Percentiles rank a stretch among this genome's conserved stretches.
Evolutionary conservation across 2,329 filamentous ascomycete genomes (phyloP).

Genomic region (Penicillium hesseltinei): DNA sequence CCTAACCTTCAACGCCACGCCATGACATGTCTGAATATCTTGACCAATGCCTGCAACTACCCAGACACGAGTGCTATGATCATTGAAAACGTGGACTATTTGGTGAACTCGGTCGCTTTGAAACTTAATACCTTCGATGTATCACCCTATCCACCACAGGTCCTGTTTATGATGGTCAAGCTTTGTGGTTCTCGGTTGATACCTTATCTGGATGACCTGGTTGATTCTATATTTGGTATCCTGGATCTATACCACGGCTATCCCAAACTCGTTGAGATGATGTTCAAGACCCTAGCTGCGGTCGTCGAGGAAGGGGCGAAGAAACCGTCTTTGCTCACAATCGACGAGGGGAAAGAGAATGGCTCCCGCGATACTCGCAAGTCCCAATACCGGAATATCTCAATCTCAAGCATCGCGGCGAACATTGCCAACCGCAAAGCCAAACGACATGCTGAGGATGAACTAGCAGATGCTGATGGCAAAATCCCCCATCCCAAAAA

Average conservation of each 20-base stretch:
- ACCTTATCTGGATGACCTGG: slow-evolving; percentile 86
- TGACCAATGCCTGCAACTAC: slow-evolving; percentile 77
- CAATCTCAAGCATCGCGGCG: slow-evolving; percentile 34
- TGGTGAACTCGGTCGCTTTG: slow-evolving; percentile 87
- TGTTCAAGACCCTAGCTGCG: slow-evolving; percentile 79
- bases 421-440: slow-evolving; percentile 36
- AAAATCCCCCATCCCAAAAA: slow-evolving; percentile 31
- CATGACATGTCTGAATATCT: slow-evolving; percentile 74
- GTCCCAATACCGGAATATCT: slow-evolving; percentile 29
- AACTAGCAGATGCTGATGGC: slow-evolving; percentile 25
- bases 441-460: slow-evolving; percentile 27
- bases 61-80: slow-evolving; percentile 71
- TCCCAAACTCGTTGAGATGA: slow-evolving; percentile 73
- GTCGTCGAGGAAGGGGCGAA: slow-evolving; percentile 79
- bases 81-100: slow-evolving; percentile 90
- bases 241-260: slow-evolving; percentile 97
- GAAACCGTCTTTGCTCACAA: slow-evolving; percentile 48
- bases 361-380: slow-evolving; percentile 30
- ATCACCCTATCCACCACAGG: slow-evolving; percentile 84
- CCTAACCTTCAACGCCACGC: slow-evolving; percentile 72
- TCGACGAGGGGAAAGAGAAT: slow-evolving; percentile 34
- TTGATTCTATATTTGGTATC: slow-evolving; percentile 86
- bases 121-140: slow-evolving; percentile 90
- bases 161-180: slow-evolving; percentile 89
- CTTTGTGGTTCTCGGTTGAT: slow-evolving; percentile 78